Evolutionary conservation across 208 protist species (phyloP), one percentile per base, ranked within the genome.

Genomic region (Lotmaria passim): DNA sequence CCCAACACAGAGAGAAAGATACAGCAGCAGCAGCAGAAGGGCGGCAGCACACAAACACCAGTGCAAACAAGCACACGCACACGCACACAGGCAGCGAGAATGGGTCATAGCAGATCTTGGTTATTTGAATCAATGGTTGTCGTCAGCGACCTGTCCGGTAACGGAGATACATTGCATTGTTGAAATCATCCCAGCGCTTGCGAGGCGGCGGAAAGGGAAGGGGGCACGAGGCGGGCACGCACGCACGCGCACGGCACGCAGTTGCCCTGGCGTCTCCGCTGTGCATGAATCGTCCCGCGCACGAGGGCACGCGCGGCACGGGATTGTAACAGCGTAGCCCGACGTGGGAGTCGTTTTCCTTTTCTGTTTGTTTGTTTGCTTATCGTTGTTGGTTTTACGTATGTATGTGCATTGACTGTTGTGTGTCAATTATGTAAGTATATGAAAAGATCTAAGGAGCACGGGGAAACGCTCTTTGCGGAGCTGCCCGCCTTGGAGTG

Each of bases 21-120:
- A 46, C 8, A 56, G 0, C 15, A 34, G 1, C 6, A n/a, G 4
- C 52, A 39, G 52, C 52, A n/a, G n/a, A n/a, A n/a, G n/a, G n/a
- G n/a, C n/a, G n/a, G 7, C 28, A 39, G 52, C 52, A 58, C 26
- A 19, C 52, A 58, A 8, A 15, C 24, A 12, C 39, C 62, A 56
- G 41, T 30, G 36, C 12, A n/a, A 6, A 8, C 15, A 3, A 23
- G 21, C 50, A 55, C 26, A 7, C 10, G 15, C 30, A 39, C 46
- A 53, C 38, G 24, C 44, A 48, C 26, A 33, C 57, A 64, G 5
- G 36, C 36, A 17, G 19, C n/a, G 33, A 21, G 44, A 8, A 61
- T 48, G 14, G 8, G 56, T 89, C 83, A 92, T 92, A 85, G 83
- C 83, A 89, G 82, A 91, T 91, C 85, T 91, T 91, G 82, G 85